These are phyloP conservation scores for Noccaea bulbosa DNA, from an alignment of 345 rosid species.

Conservation along the genomic window DNA sequence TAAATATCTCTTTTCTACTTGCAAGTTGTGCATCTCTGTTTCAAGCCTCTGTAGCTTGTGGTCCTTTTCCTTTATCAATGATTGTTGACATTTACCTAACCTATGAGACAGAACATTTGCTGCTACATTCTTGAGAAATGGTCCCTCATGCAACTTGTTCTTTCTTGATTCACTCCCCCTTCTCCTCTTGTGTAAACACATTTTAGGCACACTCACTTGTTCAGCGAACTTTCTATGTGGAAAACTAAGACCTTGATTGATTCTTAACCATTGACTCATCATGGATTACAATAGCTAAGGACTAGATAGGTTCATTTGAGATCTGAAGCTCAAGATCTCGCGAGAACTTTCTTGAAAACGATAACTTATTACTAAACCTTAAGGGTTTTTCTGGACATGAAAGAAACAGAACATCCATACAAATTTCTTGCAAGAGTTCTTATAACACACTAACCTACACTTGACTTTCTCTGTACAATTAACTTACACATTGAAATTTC, in stretches of 20 bases:
- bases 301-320: slow-evolving; percentile 8
- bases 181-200: background rate
- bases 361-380: slow-evolving; percentile 25
- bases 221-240: slow-evolving; percentile 3
- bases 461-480: slow-evolving; percentile 31
- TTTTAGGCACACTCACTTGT: slow-evolving; percentile 37
- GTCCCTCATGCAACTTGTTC: slow-evolving; percentile 37
- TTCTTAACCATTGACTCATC: slow-evolving; percentile 25
- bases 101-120: slow-evolving; percentile 36
- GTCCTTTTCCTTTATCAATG: slow-evolving; percentile 27
- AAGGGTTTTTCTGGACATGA: slow-evolving; percentile 18
- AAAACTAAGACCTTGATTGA: slow-evolving; percentile 17
- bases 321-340: slow-evolving; percentile 8
- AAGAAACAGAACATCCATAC: slow-evolving; percentile 34
- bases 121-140: slow-evolving; percentile 21
- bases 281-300: background rate
- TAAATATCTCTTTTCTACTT: slow-evolving; percentile 31
- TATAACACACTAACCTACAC: slow-evolving; percentile 33
- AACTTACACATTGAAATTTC: slow-evolving; percentile 12
- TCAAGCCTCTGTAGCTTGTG: slow-evolving; percentile 32
- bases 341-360: slow-evolving; percentile 13
- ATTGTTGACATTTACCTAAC: slow-evolving; percentile 30
- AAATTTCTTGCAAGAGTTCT: slow-evolving; percentile 26
- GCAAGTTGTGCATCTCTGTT: slow-evolving; percentile 40
- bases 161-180: slow-evolving; percentile 32